Base-by-base conservation (phyloP, 2,329 filamentous ascomycete genomes). In the Calonectria fujianensis region DNA sequence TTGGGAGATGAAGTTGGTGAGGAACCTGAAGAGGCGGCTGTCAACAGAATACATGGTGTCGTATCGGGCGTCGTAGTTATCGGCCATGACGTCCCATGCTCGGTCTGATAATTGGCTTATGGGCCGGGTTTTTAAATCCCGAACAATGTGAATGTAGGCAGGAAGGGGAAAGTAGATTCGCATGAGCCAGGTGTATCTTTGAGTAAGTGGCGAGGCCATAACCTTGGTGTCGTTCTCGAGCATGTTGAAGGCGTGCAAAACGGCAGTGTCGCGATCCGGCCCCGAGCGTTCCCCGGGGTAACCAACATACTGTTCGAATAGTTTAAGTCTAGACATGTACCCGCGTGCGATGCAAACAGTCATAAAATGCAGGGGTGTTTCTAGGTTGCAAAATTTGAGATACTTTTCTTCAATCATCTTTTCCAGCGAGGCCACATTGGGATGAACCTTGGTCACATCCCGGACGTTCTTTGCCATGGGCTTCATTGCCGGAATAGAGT, bases 301-400 rank as follows among this genome's bases (percentile, higher is more conserved):
- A 11, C 32, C 31, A 7, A 35, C 32, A 24, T 65, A 70, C 5
- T 89, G 83, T 64, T 91, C 87, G 65, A 92, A 72, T 0, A 93
- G 85, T 1, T 85, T 87, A 59, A 75, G 82, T 78, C 88, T 91
- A 0, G 90, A 87, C 4, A 93, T 71, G 7, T 85, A 35, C 2
- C 29, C 24, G 27, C 69, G 69, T 10, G 69, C 27, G 20, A 18
- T 54, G 20, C 59, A 64, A 83, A 0, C 77, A 0, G 85, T 84
- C 78, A 88, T 83, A 66, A 81, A 85, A n/a, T 89, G 87, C 0
- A 88, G 72, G 0, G 86, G 83, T 54, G 84, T 85, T 0, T 83
- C 82, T 0, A 79, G 70, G 57, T 88, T 83, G 68, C 86, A 88
- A 37, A 79, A 82, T 5, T 77, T 76, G 35, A 92, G 83, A 73